Conservation (phyloP, 768 basidiomycete species). For the Fomitopsis pulvina region DNA sequence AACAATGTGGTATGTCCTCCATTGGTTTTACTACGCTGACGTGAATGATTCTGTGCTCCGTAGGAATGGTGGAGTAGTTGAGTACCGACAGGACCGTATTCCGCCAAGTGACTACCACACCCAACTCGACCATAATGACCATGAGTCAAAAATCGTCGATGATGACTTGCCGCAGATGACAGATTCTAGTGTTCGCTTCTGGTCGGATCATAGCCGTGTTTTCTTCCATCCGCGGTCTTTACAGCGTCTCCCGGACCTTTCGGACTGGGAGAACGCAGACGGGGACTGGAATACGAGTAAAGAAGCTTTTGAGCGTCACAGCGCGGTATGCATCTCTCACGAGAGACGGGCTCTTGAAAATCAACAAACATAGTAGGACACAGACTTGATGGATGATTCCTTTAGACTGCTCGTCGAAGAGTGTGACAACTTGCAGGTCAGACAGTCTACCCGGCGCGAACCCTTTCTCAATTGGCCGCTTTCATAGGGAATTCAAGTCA, state of each 20-base stretch:
- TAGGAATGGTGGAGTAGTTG: conserved; percentile 45
- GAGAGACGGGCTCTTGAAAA: not conserved
- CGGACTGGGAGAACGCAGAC: conserved; percentile 46
- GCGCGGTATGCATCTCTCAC: conserved; percentile 37
- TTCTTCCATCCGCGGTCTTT: conserved; percentile 60
- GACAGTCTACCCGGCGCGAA: not conserved
- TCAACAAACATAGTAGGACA: conserved; percentile 34
- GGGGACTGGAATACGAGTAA: conserved; percentile 53
- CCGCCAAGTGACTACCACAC: conserved; percentile 50
- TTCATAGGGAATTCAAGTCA: conserved; percentile 61
- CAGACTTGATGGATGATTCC: conserved; percentile 61
- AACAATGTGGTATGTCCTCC: not conserved
- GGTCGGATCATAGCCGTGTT: conserved; percentile 65
- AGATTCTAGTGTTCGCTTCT: conserved; percentile 40
- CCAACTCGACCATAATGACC: conserved; percentile 27
- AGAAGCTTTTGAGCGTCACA: conserved; percentile 44
- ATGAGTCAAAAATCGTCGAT: conserved; percentile 2
- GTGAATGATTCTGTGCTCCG: conserved; percentile 1
- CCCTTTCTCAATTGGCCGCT: not conserved
- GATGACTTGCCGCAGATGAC: not conserved
- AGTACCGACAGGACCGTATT: conserved; percentile 48
- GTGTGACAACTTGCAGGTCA: conserved; percentile 67
- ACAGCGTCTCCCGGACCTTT: conserved; percentile 53
- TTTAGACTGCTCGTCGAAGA: conserved; percentile 68
- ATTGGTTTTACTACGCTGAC: not conserved